Base-by-base conservation (phyloP, 1,284 basidiomycete genomes). In the Salmacisia buchloeana region DNA sequence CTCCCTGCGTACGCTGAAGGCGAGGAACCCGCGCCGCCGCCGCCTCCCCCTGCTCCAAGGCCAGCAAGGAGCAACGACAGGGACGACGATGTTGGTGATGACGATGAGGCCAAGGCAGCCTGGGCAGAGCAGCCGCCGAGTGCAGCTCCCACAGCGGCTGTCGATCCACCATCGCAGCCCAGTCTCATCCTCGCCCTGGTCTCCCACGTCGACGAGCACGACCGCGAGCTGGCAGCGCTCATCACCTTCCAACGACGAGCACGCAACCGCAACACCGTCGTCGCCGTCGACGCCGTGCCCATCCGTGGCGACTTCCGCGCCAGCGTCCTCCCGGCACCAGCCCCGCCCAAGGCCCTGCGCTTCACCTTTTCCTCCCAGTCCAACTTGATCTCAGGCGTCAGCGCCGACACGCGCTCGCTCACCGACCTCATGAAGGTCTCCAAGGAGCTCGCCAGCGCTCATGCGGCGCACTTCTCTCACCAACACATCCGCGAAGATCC, bases 341-440 rank as follows among this genome's bases (percentile, higher is more conserved):
- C 36, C 29, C 36, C 23, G 59, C 59, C 7, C 59, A 58, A 65
- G 7, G 61, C 56, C 6, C 45, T 69, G 6, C 49, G 57, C 3
- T 57, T 70, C 41, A 70, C 65, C 27, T 52, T 72, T 1, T 57
- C 63, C 13, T 61, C 60, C 54, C 60, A 33, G 1, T 6, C 13
- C 0, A 59, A 63, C 33, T 23, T 36, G 5, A 65, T 66, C 2
- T n/a, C 9, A 1, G 69, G 65, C 0, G 27, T 62, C n/a, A 72
- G 68, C 15, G 59, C 59, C 35, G 70, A 72, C 52, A 61, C 56
- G 0, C 54, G 62, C 3, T 66, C 68, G 5, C 38, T 72, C 6
- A 69, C 66, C 25, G 70, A 72, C 36, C 68, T 72, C n/a, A 46
- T 72, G 21, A 66, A 59, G 34, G 70, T 72, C 1, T n/a, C 68